Percentiles rank a stretch among this genome's conserved stretches.
Evolutionary conservation across 176 grass and related monocot species (phyloP).

Genomic region (Neostapfia colusana): DNA sequence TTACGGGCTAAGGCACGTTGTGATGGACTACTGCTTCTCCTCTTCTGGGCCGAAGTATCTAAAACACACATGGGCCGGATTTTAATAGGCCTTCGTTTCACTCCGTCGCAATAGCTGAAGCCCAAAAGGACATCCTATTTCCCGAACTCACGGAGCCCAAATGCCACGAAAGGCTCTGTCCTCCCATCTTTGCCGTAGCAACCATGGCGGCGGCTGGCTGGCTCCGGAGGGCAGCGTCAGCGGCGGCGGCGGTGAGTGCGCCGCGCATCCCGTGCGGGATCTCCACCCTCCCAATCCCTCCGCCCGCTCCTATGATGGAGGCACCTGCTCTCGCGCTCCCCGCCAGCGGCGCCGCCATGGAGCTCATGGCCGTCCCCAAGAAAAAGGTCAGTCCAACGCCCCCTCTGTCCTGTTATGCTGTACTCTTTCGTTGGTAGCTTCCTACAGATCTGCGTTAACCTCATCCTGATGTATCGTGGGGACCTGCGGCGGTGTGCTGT

Average conservation of each 20-base stretch:
- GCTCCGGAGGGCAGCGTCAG: constrained; percentile 29
- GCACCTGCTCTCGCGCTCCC: constrained; percentile 8
- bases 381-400: constrained; percentile 37
- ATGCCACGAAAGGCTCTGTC: neutral
- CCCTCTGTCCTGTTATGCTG: neutral
- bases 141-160: neutral
- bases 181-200: neutral
- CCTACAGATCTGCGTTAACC: neutral
- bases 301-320: constrained; percentile 1
- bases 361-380: constrained; percentile 67
- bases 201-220: constrained; percentile 38
- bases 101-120: neutral
- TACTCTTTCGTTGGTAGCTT: neutral
- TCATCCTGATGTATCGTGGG: neutral
- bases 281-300: neutral
- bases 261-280: constrained; percentile 3
- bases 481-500: neutral
- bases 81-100: neutral
- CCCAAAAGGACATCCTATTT: neutral
- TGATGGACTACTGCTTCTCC: too few species aligned
- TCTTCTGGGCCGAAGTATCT: too few species aligned
- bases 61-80: neutral
- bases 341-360: constrained; percentile 37
- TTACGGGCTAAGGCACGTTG: too few species aligned
- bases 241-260: constrained; percentile 6